Evolutionary conservation across 1,139 yeast species (phyloP).

Genomic region (Pichia terricola): DNA sequence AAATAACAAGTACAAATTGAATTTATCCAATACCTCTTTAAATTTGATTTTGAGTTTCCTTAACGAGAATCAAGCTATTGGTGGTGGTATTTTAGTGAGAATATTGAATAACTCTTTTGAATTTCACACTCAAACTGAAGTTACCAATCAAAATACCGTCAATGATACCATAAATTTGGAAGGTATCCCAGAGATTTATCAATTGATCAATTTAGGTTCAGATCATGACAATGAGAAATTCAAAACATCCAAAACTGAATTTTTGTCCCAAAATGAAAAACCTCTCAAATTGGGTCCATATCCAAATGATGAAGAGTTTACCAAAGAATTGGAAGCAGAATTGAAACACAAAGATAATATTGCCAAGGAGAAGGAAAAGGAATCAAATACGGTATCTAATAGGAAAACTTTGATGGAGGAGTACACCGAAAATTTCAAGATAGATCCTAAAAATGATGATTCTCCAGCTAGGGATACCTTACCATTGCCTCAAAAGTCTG

Average conservation of each 20-base stretch:
- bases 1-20: constrained; percentile 61
- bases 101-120: constrained; percentile 80
- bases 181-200: constrained; percentile 27
- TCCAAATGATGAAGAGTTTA: constrained; percentile 79
- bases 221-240: constrained; percentile 14
- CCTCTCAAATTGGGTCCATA: constrained; percentile 73
- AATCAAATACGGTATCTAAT: constrained; percentile 5
- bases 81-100: constrained; percentile 81
- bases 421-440: constrained; percentile 39
- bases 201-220: constrained; percentile 19
- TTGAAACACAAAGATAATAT: constrained; percentile 56
- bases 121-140: constrained; percentile 45
- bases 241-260: constrained; percentile 7
- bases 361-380: constrained; percentile 27
- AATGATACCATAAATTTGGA: constrained; percentile 20
- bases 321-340: constrained; percentile 77
- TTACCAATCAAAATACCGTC: constrained; percentile 24
- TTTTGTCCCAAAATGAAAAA: constrained; percentile 45
- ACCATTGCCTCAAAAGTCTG: constrained; percentile 80
- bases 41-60: constrained; percentile 76
- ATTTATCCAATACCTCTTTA: constrained; percentile 76
- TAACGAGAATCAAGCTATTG: constrained; percentile 87
- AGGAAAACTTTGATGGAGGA: constrained; percentile 37
- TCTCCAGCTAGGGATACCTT: constrained; percentile 66
- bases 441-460: constrained; percentile 39